These are phyloP conservation scores for Podaxis sp. DNA, from an alignment of 768 basidiomycete species.

Conservation along the genomic window DNA sequence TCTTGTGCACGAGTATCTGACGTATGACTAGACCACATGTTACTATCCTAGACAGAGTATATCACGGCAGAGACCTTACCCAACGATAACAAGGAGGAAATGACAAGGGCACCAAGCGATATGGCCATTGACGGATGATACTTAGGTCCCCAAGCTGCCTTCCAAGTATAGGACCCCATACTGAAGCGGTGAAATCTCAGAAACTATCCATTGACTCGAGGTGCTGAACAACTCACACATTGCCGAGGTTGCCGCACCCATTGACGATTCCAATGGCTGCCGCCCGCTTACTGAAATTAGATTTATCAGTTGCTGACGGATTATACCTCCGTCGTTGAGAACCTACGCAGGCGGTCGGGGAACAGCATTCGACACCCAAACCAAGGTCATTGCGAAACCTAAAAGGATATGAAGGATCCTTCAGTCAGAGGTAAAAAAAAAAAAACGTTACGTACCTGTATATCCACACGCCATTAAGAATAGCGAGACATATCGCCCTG, in stretches of 20 bases:
- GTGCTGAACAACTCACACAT: constrained; percentile 37
- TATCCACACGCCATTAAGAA: constrained; percentile 57
- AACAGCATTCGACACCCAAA: constrained; percentile 58
- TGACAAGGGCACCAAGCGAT: constrained; percentile 31
- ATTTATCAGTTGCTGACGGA: not conserved
- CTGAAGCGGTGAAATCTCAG: constrained; percentile 24
- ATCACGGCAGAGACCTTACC: constrained; percentile 20
- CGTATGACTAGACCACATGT: constrained; percentile 32
- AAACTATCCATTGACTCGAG: not conserved
- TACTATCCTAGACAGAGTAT: not conserved
- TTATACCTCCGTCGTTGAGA: not conserved
- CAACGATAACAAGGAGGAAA: constrained; percentile 30
- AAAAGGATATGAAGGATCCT: constrained; percentile 13
- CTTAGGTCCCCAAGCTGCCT: constrained; percentile 50
- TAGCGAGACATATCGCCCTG: constrained; percentile 53
- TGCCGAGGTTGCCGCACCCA: constrained; percentile 50
- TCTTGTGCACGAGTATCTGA: constrained; percentile 49
- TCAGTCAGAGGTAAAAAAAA: not conserved
- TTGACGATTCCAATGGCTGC: constrained; percentile 61
- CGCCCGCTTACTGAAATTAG: constrained; percentile 34
- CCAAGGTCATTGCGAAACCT: constrained; percentile 42
- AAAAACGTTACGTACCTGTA: not conserved
- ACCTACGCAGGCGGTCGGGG: constrained; percentile 47
- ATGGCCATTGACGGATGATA: constrained; percentile 62
- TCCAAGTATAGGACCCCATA: constrained; percentile 59